phyloP scores from a whole-genome alignment of 2,329 filamentous ascomycete species.

The Stagonosporopsis rhizophila region DNA sequence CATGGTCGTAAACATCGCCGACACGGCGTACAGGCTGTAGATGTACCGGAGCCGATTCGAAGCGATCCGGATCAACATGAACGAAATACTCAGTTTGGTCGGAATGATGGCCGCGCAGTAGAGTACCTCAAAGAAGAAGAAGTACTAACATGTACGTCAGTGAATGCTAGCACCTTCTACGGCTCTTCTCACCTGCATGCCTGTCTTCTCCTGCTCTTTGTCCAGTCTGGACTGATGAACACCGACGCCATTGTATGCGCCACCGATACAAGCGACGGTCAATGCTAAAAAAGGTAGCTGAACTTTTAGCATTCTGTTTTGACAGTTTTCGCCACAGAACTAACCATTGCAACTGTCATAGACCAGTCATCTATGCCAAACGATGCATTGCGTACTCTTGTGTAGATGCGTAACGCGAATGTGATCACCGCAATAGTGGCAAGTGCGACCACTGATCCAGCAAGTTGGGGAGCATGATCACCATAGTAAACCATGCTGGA shows the following conservation, averaged over 20 bases:
- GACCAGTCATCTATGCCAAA: slow-evolving; percentile 45
- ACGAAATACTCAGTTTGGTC: slow-evolving; percentile 48
- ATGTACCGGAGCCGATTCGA: slow-evolving; percentile 35
- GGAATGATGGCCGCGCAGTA: slow-evolving; percentile 48
- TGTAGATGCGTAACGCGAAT: slow-evolving; percentile 28
- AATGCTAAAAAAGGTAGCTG: slow-evolving; percentile 12
- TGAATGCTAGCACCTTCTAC: not conserved
- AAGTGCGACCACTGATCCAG: slow-evolving; percentile 27
- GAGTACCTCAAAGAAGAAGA: slow-evolving; percentile 49
- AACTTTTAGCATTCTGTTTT: not conserved
- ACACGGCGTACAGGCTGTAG: slow-evolving; percentile 38
- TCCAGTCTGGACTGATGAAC: slow-evolving; percentile 23
- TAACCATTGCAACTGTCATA: slow-evolving; percentile 21
- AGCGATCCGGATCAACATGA: slow-evolving; percentile 48
- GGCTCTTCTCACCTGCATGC: slow-evolving; percentile 27
- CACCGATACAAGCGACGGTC: slow-evolving; percentile 19
- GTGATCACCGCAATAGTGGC: slow-evolving; percentile 23
- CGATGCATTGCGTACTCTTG: slow-evolving; percentile 21
- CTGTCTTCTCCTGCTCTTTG: not conserved
- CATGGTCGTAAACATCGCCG: slow-evolving; percentile 39
- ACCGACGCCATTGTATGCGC: slow-evolving; percentile 7
- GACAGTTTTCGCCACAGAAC: not conserved
- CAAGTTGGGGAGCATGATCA: slow-evolving; percentile 20
- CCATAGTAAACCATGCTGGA: slow-evolving; percentile 11
- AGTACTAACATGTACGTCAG: slow-evolving; percentile 33